Base-by-base conservation (phyloP, 73 alveolate genomes). In the Symbiodinium natans region DNA sequence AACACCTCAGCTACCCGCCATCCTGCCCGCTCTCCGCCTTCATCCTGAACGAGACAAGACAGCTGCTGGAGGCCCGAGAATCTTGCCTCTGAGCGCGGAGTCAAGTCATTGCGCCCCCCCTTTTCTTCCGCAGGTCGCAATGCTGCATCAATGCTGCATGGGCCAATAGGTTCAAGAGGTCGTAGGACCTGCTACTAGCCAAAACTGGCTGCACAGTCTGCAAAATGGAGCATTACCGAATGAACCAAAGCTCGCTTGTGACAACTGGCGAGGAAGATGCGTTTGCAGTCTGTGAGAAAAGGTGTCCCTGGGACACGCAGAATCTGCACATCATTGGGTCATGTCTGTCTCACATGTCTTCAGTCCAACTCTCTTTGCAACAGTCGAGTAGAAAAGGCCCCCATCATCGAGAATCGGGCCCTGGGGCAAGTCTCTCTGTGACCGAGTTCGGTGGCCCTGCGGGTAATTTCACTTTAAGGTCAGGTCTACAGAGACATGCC, bases 401-500 rank as follows among this genome's bases (percentile, higher is more conserved):
- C 80, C 80, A 63, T 63, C 80, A 63, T 63, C 80, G 80, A 63
- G 80, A 63, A n/a, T 63, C 36, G 80, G 80, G 80, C 80, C 19
- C 9, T n/a, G 31, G 80, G 80, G 80, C 80, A 27, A 9, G 36
- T 63, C 80, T 63, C 80, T 63, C 77, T 63, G 80, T 36, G 80
- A 27, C 36, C 80, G n/a, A n/a, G n/a, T n/a, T n/a, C n/a, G n/a
- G n/a, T n/a, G n/a, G n/a, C n/a, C n/a, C n/a, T n/a, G n/a, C n/a
- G 17, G 80, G 36, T n/a, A 63, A 63, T 0, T 31, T 23, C 59
- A 46, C 59, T 9, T 6, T 46, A 46, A 46, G 80, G 80, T n/a
- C 80, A n/a, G 80, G 33, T 63, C 80, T 13, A 63, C 80, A 63
- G 27, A 63, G 80, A 36, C 80, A 29, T n/a, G 80, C 80, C 80